Evolutionary conservation across 768 basidiomycete genomes (phyloP).

Genomic region (Podaxis mareebaensis): DNA sequence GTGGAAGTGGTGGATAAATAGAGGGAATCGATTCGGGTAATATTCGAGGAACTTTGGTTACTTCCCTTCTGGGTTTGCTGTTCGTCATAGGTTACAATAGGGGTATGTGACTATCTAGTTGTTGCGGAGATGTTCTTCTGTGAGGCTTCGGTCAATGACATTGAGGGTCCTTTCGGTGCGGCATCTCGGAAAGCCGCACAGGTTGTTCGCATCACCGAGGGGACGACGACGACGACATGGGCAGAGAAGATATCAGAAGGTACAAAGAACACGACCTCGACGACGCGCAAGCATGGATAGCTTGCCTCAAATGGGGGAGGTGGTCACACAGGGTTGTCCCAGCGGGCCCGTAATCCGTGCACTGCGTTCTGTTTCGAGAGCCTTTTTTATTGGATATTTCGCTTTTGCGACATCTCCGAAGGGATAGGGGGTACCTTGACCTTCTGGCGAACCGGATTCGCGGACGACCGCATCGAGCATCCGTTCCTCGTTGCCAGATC

Average conservation of each 20-base stretch:
- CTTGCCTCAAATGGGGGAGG: neutral
- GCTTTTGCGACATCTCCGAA: conserved; percentile 2
- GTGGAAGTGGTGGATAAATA: conserved; percentile 6
- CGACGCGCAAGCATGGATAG: neutral
- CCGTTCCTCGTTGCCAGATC: neutral
- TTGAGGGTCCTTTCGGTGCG: neutral
- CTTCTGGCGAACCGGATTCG: neutral
- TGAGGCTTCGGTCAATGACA: neutral
- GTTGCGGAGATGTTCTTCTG: neutral
- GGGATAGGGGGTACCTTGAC: neutral
- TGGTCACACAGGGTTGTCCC: neutral
- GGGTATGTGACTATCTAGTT: neutral
- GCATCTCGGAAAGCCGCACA: neutral
- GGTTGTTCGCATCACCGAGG: neutral
- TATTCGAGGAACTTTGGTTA: neutral
- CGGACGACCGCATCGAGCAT: neutral
- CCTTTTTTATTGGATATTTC: neutral
- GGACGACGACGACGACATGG: neutral
- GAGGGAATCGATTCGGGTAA: conserved; percentile 5
- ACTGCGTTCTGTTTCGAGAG: neutral
- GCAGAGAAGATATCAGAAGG: neutral
- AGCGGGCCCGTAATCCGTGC: neutral
- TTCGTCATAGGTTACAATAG: neutral
- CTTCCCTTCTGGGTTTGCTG: neutral
- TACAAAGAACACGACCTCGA: neutral